Base-by-base conservation (phyloP, 2,329 filamentous ascomycete species). In the Colletotrichum cordylinicola region DNA sequence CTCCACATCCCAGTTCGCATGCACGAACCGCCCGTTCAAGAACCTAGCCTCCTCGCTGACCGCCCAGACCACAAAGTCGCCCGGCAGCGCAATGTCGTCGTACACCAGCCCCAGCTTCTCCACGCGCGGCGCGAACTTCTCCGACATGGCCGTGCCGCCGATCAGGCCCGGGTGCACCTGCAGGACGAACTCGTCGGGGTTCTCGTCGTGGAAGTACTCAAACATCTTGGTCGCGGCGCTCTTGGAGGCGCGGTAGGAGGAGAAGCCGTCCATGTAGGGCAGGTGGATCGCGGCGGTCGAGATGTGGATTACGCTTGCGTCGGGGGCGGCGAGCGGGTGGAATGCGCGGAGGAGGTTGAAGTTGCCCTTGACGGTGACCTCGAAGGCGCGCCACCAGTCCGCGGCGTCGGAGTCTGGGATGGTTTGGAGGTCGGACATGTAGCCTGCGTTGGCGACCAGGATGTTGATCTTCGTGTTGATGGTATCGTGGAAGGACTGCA, bases 1-100 rank as follows among this genome's bases (percentile, higher is more conserved):
- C 33, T 88, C 84, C 0, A 89, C 84, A 79, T 90, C 89, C 88
- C 88, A 90, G n/a, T 87, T 87, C 12, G 84, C 83, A 84, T 86
- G 89, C 1, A 89, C 78, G 18, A 87, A 86, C 35, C 86, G 87
- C 2, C 85, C 82, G 43, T 84, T 86, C 52, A 90, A 77, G 74
- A 90, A 90, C 6, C 74, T 78, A 0, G 88, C 87, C 77, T 90
- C 87, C 2, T 83, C 78, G 35, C 84, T 86, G 0, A 85, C 82
- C 18, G 86, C 79, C 88, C 88, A 89, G 6, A 88, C 82, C 4
- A 80, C 74, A 77, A 89, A 89, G 62, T 85, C 75, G 4, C 76
- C 84, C 1, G 84, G 78, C 13, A 85, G 78, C n/a, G 65, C 73
- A 15, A 74, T 65, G 8, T 75, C 72, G 9, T 77, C 72, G n/a